Conservation (phyloP, 768 basidiomycete genomes). For the Psilocybe subaeruginosa region DNA sequence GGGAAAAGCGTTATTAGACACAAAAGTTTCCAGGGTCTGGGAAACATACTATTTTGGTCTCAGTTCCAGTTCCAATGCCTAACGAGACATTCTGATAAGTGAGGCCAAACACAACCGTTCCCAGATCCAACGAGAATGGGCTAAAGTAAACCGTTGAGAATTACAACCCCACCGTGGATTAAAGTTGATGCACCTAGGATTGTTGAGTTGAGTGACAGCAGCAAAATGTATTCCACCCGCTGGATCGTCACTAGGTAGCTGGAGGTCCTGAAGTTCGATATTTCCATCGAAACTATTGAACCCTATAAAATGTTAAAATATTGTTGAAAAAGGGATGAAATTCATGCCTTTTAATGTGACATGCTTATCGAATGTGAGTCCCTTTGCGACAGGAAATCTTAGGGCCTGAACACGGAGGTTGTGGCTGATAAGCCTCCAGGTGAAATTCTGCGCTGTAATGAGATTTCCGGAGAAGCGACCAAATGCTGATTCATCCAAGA, state of each 20-base stretch:
- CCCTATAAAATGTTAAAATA: constrained; percentile 33
- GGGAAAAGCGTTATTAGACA: constrained; percentile 1
- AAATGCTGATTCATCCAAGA: constrained; percentile 59
- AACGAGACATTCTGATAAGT: constrained; percentile 58
- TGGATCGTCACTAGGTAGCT: constrained; percentile 68
- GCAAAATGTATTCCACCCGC: constrained; percentile 69
- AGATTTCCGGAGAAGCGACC: constrained; percentile 61
- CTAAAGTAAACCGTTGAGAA: constrained; percentile 30
- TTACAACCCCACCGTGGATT: background rate
- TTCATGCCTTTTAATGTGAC: constrained; percentile 55
- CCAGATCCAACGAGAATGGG: constrained; percentile 71
- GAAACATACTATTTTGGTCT: constrained; percentile 53
- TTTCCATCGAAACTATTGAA: constrained; percentile 64
- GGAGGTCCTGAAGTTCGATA: constrained; percentile 58
- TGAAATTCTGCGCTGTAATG: constrained; percentile 71
- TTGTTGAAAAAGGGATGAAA: background rate
- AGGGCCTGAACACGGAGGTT: constrained; percentile 64
- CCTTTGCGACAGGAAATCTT: constrained; percentile 69
- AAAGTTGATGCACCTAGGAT: constrained; percentile 48
- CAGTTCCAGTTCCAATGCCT: constrained; percentile 54
- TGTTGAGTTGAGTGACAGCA: constrained; percentile 56
- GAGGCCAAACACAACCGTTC: constrained; percentile 66
- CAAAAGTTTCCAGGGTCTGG: background rate
- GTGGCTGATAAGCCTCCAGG: constrained; percentile 63
- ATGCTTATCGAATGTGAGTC: constrained; percentile 65